Base-by-base conservation (phyloP, 1,284 basidiomycete genomes). In the Ceratobasidium sp. region DNA sequence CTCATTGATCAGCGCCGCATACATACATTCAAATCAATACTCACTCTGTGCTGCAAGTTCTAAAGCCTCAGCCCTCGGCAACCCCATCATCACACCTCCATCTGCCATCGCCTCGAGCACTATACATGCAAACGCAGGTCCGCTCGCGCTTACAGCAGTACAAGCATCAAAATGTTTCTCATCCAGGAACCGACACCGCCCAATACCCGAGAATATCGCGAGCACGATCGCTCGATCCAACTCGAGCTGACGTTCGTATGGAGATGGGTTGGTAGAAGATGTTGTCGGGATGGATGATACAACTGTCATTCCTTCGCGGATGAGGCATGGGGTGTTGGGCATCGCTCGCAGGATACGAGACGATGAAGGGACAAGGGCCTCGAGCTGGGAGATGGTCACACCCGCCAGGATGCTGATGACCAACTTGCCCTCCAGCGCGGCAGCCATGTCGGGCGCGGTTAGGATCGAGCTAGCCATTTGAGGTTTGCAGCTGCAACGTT, bases 61-160 rank as follows among this genome's bases (percentile, higher is more conserved):
- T 45, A 98, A 81, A 3, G 97, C 96, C 81, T 98, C 97, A 0
- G 90, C 87, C 74, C 97, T 86, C 1, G 97, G 97, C 57, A 99
- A 84, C 32, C 97, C 97, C 97, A 99, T 99, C 97, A 99, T 99
- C 52, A 99, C 97, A 36, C 95, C 97, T 39, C 97, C 97, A 81
- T 99, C 97, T 1, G 95, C 92, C 96, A 99, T 98, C 0, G 97
- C 97, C 81, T 99, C 97, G 74, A 99, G 85, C 78, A 99, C 96
- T 58, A 99, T 90, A 76, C 94, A 96, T 1, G 94, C 95, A 81
- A 99, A 99, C 0, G 97, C 97, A 36, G 97, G 97, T 0, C 97
- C 97, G 9, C 94, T 95, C 1, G 96, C 97, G 18, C 94, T 96
- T 3, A 99, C 85, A 9, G 97, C 97, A 0, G 97, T 99, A 79